Evolutionary conservation across 2,329 filamentous ascomycete genomes (phyloP).

Genomic region (Penicillium sp.): DNA sequence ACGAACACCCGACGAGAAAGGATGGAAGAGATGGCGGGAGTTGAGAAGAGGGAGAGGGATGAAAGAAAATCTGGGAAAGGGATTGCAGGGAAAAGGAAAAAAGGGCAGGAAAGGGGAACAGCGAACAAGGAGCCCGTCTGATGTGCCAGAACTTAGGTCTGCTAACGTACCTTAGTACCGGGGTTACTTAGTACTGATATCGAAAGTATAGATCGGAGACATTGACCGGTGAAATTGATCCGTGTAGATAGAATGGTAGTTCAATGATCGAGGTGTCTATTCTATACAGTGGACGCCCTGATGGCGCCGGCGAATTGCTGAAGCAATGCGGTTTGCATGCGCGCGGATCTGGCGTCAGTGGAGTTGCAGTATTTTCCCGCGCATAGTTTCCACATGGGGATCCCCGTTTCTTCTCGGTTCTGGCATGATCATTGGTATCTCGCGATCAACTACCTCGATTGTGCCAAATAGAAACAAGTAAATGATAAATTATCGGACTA

Average conservation of each 20-base stretch:
- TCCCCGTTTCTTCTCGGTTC: not conserved
- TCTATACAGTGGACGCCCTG: not conserved
- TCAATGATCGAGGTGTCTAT: not conserved
- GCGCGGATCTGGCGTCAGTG: slow-evolving; percentile 23
- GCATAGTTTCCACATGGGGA: not conserved
- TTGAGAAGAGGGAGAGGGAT: slow-evolving; percentile 8
- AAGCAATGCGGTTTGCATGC: slow-evolving; percentile 8
- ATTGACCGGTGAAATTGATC: not conserved
- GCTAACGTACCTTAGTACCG: not conserved
- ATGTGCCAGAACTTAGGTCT: not conserved
- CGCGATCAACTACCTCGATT: not conserved
- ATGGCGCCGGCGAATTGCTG: not conserved
- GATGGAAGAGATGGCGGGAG: slow-evolving; percentile 7
- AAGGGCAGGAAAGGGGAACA: slow-evolving; percentile 25
- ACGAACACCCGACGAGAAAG: slow-evolving; percentile 11
- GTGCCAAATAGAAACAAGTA: not conserved
- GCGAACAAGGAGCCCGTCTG: slow-evolving; percentile 20
- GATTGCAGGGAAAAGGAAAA: slow-evolving; percentile 16
- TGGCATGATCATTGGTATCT: not conserved
- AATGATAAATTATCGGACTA: not conserved
- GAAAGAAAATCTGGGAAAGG: slow-evolving; percentile 4
- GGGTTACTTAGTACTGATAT: not conserved
- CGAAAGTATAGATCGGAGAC: not conserved
- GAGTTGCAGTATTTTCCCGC: slow-evolving; percentile 8
- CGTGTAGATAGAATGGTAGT: too few species aligned